Base-by-base conservation (phyloP, 2,329 filamentous ascomycete genomes). In the Atkinsonella hypoxylon region DNA sequence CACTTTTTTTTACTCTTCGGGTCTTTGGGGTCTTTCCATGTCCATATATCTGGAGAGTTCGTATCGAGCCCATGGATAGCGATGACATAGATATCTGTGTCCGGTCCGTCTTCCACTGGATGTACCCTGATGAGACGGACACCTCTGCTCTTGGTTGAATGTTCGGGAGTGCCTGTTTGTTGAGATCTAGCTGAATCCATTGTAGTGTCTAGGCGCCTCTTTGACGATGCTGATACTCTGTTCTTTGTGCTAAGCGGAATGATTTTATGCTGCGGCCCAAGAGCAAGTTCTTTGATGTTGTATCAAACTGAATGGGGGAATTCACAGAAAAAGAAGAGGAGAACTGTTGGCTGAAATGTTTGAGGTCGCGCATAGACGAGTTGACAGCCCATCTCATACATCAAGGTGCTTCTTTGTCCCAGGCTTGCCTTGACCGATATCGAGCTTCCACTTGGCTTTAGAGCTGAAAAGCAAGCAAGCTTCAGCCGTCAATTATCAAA, bases 31-130 rank as follows among this genome's bases (percentile, higher is more conserved):
- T 48, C 39, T 30, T 49, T 50, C 55, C 55, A 61, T 41, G 46
- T 57, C 62, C 60, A 65, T 3, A 61, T 63, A 18, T 61, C 58
- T 5, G 55, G 60, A 32, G 61, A 63, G 17, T 55, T 56, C 12
- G 61, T 62, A 46, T 65, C 59, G 26, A 64, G 53, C 48, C 61
- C 58, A 55, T 63, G 69, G 34, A 71, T 65, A 18, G 70, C 56
- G 30, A 68, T 63, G 30, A 68, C 63, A 12, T 63, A 61, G 20
- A 57, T 47, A 11, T 61, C 54, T 12, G 59, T 54, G 22, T 56
- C 51, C 22, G 18, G 41, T 55, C 53, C 45, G 26, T 47, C 22
- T 41, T n/a, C 39, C 39, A 20, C 39, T 41, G 39, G 39, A 20
- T 41, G 12, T 3, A 41, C 18, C 39, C 18, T 41, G 39, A 41